Base-by-base conservation (phyloP, 352 stramenopile genomes). In the Phytophthora boehmeriae region DNA sequence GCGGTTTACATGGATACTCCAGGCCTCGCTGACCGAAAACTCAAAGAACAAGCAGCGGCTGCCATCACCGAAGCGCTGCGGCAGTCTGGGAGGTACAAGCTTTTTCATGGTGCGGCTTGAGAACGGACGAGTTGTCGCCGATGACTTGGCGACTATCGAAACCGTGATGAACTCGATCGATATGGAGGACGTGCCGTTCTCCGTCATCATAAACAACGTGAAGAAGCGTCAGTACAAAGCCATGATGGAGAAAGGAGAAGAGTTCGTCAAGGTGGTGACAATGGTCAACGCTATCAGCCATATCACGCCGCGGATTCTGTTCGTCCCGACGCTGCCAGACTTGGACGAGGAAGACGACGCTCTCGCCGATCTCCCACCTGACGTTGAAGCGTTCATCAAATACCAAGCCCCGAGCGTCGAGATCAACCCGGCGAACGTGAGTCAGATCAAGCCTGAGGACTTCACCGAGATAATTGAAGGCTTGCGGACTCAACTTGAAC, bases 1-100 rank as follows among this genome's bases (percentile, higher is more conserved):
- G 49, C 53, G 4, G 38, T 59, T 6, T 74, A 73, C 23, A 74
- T 70, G 66, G 59, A 74, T 16, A 73, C 65, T 1, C 66, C 65
- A 0, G 54, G 52, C 0, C 59, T 70, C 9, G 65, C 65, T 1
- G 48, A 60, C 25, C n/a, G 30, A 5, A 55, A 38, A 9, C 60
- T 67, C 17, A 38, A 34, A 1, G 20, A 56, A 30, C 27, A 46
- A 22, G 50, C 59, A 2, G 34, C 49, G 19, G 13, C n/a, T 4
- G n/a, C 38, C 16, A 32, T 50, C 17, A 50, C 43, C 19, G 16
- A 13, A 4, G 43, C 43, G 11, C 19, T 50, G 17, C 9, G n/a
- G 8, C 22, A 50, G 10, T n/a, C 22, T 32, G 43, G 43, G 13
- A 17, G 17, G 5, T 55, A 51, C 44, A 54, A 56, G 34, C 44